A percentile compares a stretch with the other conserved stretches of the same genome.
These are phyloP conservation scores for Aegle marmelos DNA, from an alignment of 345 rosid genomes.

Conservation along the genomic window DNA sequence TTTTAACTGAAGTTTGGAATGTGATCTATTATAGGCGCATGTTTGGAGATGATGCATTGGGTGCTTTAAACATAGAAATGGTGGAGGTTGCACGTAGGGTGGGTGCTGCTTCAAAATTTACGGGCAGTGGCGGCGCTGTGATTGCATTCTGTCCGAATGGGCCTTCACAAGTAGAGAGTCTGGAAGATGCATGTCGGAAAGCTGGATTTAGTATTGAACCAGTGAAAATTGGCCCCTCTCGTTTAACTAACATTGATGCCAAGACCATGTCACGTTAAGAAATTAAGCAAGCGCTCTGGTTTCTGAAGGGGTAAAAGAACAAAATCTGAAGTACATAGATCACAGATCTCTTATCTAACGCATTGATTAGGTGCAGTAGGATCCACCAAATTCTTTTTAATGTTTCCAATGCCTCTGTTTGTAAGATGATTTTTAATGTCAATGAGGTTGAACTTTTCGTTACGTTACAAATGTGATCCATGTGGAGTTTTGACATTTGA, in stretches of 20 bases:
- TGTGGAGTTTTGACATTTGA: too few relatives aligned
- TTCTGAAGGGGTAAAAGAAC: neutral
- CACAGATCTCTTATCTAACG: neutral
- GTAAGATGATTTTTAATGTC: neutral
- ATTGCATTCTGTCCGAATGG: constrained; percentile 82
- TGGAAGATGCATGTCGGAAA: constrained; percentile 69
- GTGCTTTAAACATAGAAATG: constrained; percentile 78
- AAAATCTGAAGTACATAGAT: neutral
- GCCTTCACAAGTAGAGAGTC: constrained; percentile 51
- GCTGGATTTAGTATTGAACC: constrained; percentile 63
- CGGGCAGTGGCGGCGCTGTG: constrained; percentile 96
- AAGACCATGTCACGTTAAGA: constrained; percentile 27
- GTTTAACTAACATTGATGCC: constrained; percentile 43
- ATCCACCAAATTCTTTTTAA: neutral
- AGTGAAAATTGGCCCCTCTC: constrained; percentile 55
- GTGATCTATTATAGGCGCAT: constrained; percentile 41
- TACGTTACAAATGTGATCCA: neutral
- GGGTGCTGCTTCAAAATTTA: constrained; percentile 84
- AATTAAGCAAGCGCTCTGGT: neutral
- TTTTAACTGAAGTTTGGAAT: neutral
- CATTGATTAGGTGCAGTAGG: neutral
- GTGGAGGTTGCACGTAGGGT: constrained; percentile 76
- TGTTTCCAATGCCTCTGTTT: neutral
- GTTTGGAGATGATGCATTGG: constrained; percentile 85
- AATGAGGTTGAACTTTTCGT: neutral